phyloP scores from a whole-genome alignment of 1,284 basidiomycete genomes.

The Boletus hoseneyae region DNA sequence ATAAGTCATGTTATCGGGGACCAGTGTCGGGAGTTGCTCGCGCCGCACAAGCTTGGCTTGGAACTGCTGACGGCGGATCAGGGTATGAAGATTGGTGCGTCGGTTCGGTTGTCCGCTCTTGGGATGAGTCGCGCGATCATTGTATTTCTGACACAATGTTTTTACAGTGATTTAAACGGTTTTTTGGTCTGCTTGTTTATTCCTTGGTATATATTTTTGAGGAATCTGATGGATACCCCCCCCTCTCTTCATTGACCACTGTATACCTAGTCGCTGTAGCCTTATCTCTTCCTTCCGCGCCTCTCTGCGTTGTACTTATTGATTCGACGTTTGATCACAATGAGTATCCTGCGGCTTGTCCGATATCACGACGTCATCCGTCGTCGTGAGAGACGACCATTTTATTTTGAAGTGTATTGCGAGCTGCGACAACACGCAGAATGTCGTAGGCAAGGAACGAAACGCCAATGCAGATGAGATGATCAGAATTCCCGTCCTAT shows the following conservation, averaged over 20 bases:
- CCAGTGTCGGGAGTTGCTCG: conserved; percentile 57
- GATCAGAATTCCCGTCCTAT: conserved; percentile 28
- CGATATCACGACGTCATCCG: no score
- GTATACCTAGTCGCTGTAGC: conserved; percentile 39
- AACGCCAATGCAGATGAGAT: conserved; percentile 16
- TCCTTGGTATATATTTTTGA: conserved; percentile 16
- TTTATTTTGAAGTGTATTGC: background rate
- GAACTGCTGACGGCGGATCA: conserved; percentile 64
- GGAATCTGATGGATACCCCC: conserved; percentile 20
- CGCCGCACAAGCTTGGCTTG: conserved; percentile 54
- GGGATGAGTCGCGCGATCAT: no score
- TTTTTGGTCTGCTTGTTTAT: background rate
- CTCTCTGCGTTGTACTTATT: background rate
- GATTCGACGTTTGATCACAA: background rate
- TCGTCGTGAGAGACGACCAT: no score
- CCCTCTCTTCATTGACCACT: conserved; percentile 8
- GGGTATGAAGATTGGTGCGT: conserved; percentile 70
- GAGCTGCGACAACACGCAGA: no score
- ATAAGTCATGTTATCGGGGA: conserved; percentile 57
- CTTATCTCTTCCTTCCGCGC: conserved; percentile 17
- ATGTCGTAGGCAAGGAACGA: conserved; percentile 1
- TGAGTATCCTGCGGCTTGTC: no score
- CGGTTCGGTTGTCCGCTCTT: background rate
- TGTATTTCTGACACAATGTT: background rate
- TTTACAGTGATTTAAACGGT: conserved; percentile 23